Conservation (phyloP, 1,284 basidiomycete species). For the Irpex sp. region DNA sequence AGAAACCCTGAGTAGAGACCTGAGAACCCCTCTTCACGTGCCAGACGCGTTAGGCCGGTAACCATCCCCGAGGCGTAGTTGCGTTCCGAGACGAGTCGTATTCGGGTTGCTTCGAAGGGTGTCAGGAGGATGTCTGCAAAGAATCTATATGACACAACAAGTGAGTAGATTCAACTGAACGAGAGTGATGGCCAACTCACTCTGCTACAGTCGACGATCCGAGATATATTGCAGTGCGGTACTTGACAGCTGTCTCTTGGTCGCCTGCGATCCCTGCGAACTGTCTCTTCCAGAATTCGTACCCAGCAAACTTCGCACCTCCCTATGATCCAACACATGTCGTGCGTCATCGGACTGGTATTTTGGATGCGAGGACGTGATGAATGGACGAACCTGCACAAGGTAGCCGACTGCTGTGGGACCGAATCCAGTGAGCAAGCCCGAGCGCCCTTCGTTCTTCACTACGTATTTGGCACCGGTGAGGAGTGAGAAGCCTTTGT, state of each 20-base stretch:
- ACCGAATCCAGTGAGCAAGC: conserved; percentile 78
- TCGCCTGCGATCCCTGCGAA: conserved; percentile 71
- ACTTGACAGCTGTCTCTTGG: conserved; percentile 70
- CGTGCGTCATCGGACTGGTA: no score
- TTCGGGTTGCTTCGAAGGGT: conserved; percentile 83
- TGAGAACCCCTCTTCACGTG: conserved; percentile 74
- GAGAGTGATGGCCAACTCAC: conserved; percentile 36
- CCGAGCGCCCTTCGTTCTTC: conserved; percentile 64
- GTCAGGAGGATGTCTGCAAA: conserved; percentile 92
- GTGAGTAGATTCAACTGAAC: no score
- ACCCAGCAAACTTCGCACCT: conserved; percentile 64
- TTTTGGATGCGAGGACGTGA: neutral
- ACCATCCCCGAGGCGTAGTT: conserved; percentile 79
- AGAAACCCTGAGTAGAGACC: conserved; percentile 87
- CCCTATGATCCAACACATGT: conserved; percentile 17
- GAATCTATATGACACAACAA: conserved; percentile 47
- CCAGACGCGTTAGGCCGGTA: conserved; percentile 77
- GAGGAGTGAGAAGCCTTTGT: conserved; percentile 58
- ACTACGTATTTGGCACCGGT: conserved; percentile 73
- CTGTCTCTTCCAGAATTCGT: conserved; percentile 83
- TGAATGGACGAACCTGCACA: conserved; percentile 44
- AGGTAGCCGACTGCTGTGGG: conserved; percentile 89
- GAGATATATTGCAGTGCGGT: conserved; percentile 90
- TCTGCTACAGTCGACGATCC: conserved; percentile 82
- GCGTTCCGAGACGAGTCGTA: conserved; percentile 81